These are phyloP conservation scores for Kingdonia uniflora DNA, from an alignment of 164 flowering plant species.

Conservation along the genomic window DNA sequence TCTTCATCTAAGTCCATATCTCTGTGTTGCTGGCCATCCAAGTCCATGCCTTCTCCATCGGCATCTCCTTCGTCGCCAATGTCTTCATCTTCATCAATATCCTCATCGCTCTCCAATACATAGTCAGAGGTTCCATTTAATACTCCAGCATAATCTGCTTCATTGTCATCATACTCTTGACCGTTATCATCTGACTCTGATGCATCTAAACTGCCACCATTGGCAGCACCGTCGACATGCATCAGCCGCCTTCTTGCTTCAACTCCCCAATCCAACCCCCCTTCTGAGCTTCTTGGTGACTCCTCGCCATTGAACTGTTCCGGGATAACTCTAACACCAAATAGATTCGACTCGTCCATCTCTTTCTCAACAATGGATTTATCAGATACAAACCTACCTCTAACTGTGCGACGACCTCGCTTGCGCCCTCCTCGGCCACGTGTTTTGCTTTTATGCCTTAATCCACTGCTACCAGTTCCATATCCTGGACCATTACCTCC, in stretches of 20 bases:
- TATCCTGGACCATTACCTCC: conserved; percentile 22
- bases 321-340: conserved; percentile 3
- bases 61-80: conserved; percentile 20
- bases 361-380: conserved; percentile 20
- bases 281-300: conserved; percentile 16
- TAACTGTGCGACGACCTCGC: conserved; percentile 41
- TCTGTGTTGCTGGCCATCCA: conserved; percentile 2
- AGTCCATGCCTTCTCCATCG: conserved; percentile 18
- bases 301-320: conserved; percentile 7
- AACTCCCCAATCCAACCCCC: conserved; percentile 19
- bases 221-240: conserved; percentile 23
- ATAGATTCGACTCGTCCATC: conserved; percentile 1
- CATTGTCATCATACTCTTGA: conserved; percentile 36
- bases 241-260: conserved; percentile 15
- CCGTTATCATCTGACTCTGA: conserved; percentile 47
- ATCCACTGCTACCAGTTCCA: conserved; percentile 19
- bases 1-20: conserved; percentile 13
- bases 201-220: conserved; percentile 31
- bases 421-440: conserved; percentile 52
- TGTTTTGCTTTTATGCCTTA: conserved; percentile 35
- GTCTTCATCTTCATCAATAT: conserved; percentile 18
- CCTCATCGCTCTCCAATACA: conserved; percentile 27
- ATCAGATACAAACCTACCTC: conserved; percentile 31
- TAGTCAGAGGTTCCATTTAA: conserved; percentile 22
- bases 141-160: conserved; percentile 15